Conservation (phyloP, 2,329 filamentous ascomycete genomes). For the Apiospora phragmitis region DNA sequence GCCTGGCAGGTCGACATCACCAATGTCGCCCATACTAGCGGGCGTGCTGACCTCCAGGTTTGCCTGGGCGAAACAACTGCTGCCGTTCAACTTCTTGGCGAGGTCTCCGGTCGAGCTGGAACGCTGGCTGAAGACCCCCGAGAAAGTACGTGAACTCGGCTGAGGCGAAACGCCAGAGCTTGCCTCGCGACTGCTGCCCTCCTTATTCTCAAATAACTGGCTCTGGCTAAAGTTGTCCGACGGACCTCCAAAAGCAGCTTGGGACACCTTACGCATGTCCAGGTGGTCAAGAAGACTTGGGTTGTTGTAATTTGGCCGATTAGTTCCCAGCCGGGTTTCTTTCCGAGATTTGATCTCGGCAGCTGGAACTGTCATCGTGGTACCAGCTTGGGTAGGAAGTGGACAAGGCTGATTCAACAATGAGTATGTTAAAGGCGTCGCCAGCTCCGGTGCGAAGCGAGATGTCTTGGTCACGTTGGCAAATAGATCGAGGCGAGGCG, state of each 20-base stretch:
- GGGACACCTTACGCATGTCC: slow-evolving; percentile 43
- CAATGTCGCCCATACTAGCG: slow-evolving; percentile 14
- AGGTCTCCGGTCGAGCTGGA: slow-evolving; percentile 32
- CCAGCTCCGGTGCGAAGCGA: slow-evolving; percentile 37
- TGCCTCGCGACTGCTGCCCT: slow-evolving; percentile 20
- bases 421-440: slow-evolving; percentile 46
- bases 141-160: slow-evolving; percentile 27
- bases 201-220: not conserved
- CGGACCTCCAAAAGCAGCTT: slow-evolving; percentile 33
- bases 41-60: slow-evolving; percentile 19
- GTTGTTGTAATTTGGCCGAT: slow-evolving; percentile 20
- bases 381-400: slow-evolving; percentile 33
- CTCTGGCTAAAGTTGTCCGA: slow-evolving; percentile 23
- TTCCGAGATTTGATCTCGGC: slow-evolving; percentile 46
- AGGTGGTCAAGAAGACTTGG: slow-evolving; percentile 27
- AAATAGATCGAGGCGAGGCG: slow-evolving; percentile 29
- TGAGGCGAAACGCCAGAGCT: slow-evolving; percentile 30
- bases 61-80: slow-evolving; percentile 23
- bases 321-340: slow-evolving; percentile 38
- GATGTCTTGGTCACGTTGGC: slow-evolving; percentile 18
- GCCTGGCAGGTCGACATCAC: slow-evolving; percentile 4
- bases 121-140: slow-evolving; percentile 28
- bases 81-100: slow-evolving; percentile 31
- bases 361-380: slow-evolving; percentile 30
- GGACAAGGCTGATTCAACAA: slow-evolving; percentile 49